phyloP scores from a whole-genome alignment of 164 flowering plant species.

The Magnolia kwangsiensis region DNA sequence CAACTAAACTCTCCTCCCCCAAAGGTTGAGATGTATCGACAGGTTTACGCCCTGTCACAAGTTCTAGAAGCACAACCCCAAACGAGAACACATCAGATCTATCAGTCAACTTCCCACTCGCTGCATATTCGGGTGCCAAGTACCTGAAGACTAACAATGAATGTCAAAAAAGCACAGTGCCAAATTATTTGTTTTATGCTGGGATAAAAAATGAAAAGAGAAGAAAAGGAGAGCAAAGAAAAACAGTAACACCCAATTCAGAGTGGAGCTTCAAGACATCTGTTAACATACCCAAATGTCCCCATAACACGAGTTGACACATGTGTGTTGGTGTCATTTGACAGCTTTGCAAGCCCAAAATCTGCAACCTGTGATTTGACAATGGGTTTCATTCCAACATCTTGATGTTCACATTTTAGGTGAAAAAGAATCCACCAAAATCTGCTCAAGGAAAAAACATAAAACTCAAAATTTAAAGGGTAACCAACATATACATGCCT shows the following conservation, averaged over 20 bases:
- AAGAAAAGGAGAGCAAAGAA: neutral
- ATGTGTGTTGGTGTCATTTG: constrained; percentile 48
- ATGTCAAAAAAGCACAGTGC: neutral
- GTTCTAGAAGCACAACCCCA: constrained; percentile 80
- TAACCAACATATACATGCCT: constrained; percentile 31
- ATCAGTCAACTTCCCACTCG: constrained; percentile 79
- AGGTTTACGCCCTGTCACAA: constrained; percentile 69
- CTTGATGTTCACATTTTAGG: neutral
- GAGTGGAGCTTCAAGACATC: neutral
- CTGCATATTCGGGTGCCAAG: constrained; percentile 85
- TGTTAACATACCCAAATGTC: constrained; percentile 63
- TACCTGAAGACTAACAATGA: constrained; percentile 42
- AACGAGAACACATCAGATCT: constrained; percentile 85
- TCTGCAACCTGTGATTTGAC: constrained; percentile 58
- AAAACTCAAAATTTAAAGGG: neutral
- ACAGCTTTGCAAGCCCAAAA: constrained; percentile 71
- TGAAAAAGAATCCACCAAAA: neutral
- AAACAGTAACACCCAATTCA: neutral
- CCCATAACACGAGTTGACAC: constrained; percentile 86
- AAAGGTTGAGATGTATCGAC: constrained; percentile 53
- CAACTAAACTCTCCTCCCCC: constrained; percentile 74
- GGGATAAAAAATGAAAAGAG: neutral
- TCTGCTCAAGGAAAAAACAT: neutral
- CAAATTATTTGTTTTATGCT: neutral
- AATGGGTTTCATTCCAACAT: neutral